Percentiles rank a stretch among this genome's conserved stretches.
Evolutionary conservation across 2,329 filamentous ascomycete genomes (phyloP).

Genomic region (Dactylonectria macrodidyma): DNA sequence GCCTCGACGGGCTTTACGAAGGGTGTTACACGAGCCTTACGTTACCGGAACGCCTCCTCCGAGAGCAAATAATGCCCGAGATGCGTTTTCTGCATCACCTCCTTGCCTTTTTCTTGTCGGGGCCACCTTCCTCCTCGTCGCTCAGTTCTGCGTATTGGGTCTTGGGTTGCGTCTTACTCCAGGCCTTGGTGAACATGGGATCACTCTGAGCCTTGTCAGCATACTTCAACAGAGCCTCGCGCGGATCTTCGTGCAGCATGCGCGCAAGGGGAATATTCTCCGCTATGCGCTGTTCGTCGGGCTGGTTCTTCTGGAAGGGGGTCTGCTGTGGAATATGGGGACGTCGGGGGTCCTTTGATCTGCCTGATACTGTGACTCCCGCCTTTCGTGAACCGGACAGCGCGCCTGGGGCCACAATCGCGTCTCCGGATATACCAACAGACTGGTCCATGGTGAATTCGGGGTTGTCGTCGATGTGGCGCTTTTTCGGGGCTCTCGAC

Average conservation of each 20-base stretch:
- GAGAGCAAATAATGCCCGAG: slow-evolving; percentile 17
- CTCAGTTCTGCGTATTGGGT: slow-evolving; percentile 92
- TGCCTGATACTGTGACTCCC: slow-evolving; percentile 84
- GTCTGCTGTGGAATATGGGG: slow-evolving; percentile 90
- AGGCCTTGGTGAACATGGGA: slow-evolving; percentile 94
- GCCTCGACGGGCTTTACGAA: slow-evolving; percentile 26
- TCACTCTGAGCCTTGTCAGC: slow-evolving; percentile 94
- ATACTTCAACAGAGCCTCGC: slow-evolving; percentile 95
- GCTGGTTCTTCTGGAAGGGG: slow-evolving; percentile 91
- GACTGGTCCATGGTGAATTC: slow-evolving; percentile 87
- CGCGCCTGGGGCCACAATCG: slow-evolving; percentile 80
- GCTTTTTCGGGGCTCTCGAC: slow-evolving; percentile 93
- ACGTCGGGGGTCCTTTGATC: slow-evolving; percentile 82
- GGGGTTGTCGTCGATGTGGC: slow-evolving; percentile 95
- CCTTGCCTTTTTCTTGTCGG: slow-evolving; percentile 76
- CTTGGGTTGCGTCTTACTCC: slow-evolving; percentile 91
- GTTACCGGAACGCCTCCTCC: slow-evolving; percentile 24
- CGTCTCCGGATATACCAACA: slow-evolving; percentile 86
- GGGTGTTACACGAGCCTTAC: slow-evolving; percentile 26
- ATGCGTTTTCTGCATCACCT: slow-evolving; percentile 56
- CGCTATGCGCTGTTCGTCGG: slow-evolving; percentile 90
- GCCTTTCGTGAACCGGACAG: slow-evolving; percentile 67
- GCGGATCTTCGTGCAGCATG: slow-evolving; percentile 96
- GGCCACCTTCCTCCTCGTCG: slow-evolving; percentile 83
- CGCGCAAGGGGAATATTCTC: slow-evolving; percentile 90